phyloP scores from a whole-genome alignment of 257 asterid genomes.

The Hygrophila difformis region DNA sequence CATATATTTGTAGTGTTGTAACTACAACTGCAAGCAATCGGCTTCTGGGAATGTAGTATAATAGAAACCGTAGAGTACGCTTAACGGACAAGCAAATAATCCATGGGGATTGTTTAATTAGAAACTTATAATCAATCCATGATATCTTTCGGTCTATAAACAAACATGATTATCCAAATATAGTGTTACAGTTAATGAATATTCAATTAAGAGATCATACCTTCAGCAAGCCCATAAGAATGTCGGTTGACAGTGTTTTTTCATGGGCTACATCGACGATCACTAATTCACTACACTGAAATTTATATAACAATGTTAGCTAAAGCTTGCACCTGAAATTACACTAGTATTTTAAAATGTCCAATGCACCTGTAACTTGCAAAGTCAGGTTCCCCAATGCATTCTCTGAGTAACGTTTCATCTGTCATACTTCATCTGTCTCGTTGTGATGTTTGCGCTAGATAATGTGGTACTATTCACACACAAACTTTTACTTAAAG shows the following conservation, averaged over 20 bases:
- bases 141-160: too few species aligned
- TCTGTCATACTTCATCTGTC: too few species aligned
- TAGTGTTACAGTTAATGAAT: too few species aligned
- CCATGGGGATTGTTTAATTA: too few species aligned
- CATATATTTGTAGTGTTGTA: conserved; percentile 85
- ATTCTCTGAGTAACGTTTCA: conserved; percentile 85
- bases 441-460: too few species aligned
- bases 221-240: conserved; percentile 89
- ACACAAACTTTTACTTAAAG: too few species aligned
- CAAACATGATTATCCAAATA: too few species aligned
- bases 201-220: conserved; percentile 21
- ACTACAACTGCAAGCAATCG: conserved; percentile 89
- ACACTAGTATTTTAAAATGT: conserved; percentile 4
- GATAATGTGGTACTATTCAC: too few species aligned
- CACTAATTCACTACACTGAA: conserved; percentile 78
- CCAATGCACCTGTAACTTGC: conserved; percentile 64
- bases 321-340: conserved; percentile 14
- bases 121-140: too few species aligned
- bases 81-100: too few species aligned
- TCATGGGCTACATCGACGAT: conserved; percentile 99
- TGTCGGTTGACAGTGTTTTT: conserved; percentile 83
- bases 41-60: conserved; percentile 96
- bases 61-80: too few species aligned
- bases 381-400: conserved; percentile 88
- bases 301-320: conserved; percentile 10